These are phyloP conservation scores for Streptanthus diversifolius DNA, from an alignment of 345 rosid species.

Conservation along the genomic window DNA sequence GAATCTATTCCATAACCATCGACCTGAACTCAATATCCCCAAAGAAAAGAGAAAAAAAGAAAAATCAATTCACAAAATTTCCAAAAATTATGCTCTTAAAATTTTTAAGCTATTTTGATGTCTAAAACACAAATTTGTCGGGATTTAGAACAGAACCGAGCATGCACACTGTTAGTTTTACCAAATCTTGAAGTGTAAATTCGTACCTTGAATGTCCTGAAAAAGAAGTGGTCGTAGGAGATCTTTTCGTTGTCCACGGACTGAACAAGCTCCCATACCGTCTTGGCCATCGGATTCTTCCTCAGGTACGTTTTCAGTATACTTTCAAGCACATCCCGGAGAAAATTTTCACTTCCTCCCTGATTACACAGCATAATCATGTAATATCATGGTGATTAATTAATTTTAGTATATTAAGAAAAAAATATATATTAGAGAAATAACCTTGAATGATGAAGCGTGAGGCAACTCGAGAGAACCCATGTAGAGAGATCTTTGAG, in stretches of 20 bases:
- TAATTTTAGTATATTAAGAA: not conserved
- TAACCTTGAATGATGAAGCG: slow-evolving; percentile 27
- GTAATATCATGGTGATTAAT: not conserved
- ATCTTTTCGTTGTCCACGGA: slow-evolving; percentile 50
- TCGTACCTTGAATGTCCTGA: slow-evolving; percentile 76
- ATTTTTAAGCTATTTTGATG: not conserved
- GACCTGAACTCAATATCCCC: slow-evolving; percentile 38
- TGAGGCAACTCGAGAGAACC: slow-evolving; percentile 19
- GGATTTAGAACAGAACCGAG: not conserved
- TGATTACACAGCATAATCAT: not conserved
- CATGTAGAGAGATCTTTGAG: not conserved
- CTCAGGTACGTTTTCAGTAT: slow-evolving; percentile 63
- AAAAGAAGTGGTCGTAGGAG: slow-evolving; percentile 81
- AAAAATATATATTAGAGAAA: not conserved
- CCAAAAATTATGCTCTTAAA: not conserved
- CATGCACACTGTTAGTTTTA: not conserved
- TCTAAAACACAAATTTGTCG: not conserved
- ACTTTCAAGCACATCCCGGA: slow-evolving; percentile 53
- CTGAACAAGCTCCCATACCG: slow-evolving; percentile 57
- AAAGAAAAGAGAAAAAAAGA: not conserved
- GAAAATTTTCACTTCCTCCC: slow-evolving; percentile 57
- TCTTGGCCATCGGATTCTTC: slow-evolving; percentile 73
- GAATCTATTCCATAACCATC: slow-evolving; percentile 76
- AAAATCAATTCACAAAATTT: not conserved
- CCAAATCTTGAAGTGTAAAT: not conserved